Conservation (phyloP, 148 eudicot genomes). For the Vaccinium vitisidaea region DNA sequence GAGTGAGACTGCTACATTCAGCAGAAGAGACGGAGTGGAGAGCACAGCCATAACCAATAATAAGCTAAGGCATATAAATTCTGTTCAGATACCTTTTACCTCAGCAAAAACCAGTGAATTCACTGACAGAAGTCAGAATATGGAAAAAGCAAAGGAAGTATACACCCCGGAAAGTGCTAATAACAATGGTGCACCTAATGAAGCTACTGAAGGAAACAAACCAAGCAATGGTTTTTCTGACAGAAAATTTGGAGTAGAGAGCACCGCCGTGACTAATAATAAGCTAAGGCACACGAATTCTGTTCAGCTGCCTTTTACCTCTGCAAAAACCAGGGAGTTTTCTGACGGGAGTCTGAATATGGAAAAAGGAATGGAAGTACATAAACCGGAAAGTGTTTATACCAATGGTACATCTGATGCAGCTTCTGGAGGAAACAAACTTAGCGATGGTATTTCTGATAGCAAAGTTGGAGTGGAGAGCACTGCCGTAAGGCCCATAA, state of each 20-base stretch:
- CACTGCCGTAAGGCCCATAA: not conserved
- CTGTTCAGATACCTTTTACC: constrained; percentile 58
- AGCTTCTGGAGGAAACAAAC: constrained; percentile 37
- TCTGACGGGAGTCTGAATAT: constrained; percentile 19
- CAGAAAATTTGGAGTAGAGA: constrained; percentile 41
- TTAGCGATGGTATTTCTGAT: constrained; percentile 35
- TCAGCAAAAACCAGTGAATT: constrained; percentile 39
- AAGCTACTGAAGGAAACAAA: constrained; percentile 38
- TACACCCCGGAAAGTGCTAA: constrained; percentile 27
- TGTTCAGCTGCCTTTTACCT: constrained; percentile 38
- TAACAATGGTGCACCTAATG: constrained; percentile 32
- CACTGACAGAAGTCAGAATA: constrained; percentile 23
- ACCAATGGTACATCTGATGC: constrained; percentile 34
- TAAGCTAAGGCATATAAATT: constrained; percentile 49
- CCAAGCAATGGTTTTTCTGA: constrained; percentile 35
- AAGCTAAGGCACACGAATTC: constrained; percentile 72
- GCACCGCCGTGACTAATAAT: constrained; percentile 26
- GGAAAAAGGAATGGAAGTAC: constrained; percentile 34
- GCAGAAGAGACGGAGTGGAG: constrained; percentile 17
- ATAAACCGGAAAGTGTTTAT: constrained; percentile 23
- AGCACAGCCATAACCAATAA: constrained; percentile 13
- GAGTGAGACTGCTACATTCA: constrained; percentile 8
- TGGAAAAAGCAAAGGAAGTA: constrained; percentile 34
- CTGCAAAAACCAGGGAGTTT: constrained; percentile 31
- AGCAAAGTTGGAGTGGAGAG: constrained; percentile 41